Base-by-base conservation (phyloP, 2,329 filamentous ascomycete genomes). In the Diaporthe amygdali region DNA sequence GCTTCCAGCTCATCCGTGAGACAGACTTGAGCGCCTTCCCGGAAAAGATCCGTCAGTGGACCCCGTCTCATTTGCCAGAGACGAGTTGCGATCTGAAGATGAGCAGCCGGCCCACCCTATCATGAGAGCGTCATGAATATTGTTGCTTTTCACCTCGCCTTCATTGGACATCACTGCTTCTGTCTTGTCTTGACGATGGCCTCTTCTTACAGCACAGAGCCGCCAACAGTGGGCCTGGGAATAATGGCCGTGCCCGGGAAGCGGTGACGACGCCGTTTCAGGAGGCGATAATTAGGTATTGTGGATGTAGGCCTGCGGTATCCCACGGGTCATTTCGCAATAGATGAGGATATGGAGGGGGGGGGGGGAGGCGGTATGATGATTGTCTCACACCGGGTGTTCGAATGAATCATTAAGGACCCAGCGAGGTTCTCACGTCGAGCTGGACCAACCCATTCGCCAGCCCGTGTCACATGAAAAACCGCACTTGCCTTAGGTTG, bases 1-100 rank as follows among this genome's bases (percentile, higher is more conserved):
- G 39, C 37, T 20, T 15, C 17, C 17, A 25, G 25, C 54, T 27
- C 22, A n/a, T 8, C 32, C 59, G 30, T 63, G 27, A 63, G 41
- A 63, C 59, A 63, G 27, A 22, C 14, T 64, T 30, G n/a, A n/a
- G n/a, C n/a, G n/a, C 59, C 32, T 30, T 12, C 32, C n/a, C n/a
- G 34, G 25, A 5, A 27, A 30, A 34, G 15, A 34, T 37, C 59
- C 44, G 37, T 63, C 59, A 37, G 25, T 30, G 44, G 25, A n/a
- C n/a, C 44, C 59, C 59, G 5, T 64, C 20, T 64, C 59, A 64
- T 64, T 64, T 64, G 44, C 44, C 59, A 49, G 44, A n/a, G n/a
- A n/a, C 10, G 14, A 27, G 12, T 25, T 12, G n/a, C 27, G 41
- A 12, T 25, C 30, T 30, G 44, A 25, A 49, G 30, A 30, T 30